Evolutionary conservation across 257 asterid species (phyloP), one percentile per base, ranked within the genome.

Genomic region (Lithospermum erythrorhizon): DNA sequence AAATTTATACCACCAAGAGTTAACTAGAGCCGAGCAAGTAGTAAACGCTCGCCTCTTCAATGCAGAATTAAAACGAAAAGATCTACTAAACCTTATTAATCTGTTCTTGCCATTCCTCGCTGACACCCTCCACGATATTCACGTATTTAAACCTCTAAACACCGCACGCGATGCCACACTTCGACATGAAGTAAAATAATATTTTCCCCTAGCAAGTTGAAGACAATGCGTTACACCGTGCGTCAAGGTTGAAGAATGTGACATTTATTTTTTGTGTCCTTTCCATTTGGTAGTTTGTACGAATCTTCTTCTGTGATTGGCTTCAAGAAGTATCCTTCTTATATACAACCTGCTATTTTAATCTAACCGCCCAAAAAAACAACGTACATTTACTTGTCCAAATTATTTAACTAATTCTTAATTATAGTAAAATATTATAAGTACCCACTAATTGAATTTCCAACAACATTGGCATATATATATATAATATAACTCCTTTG

Each of bases 201-300:
- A 49, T 65, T 57, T 59, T 48, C 20, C 53, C 60, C 63, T 5
- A 2, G 83, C 95, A 82, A 83, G 77, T 85, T 82, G 95, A 56
- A 1, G 73, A 67, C 73, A 74, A 78, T 72, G 84, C 82, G 45
- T 35, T 8, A 35, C 2, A 35, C 45, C 45, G 45, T 35, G 45
- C 45, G 77, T 79, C 74, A 41, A 75, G 72, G 37, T 56, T 76
- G 58, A 75, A 72, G 68, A 76, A 74, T 73, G 75, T n/a, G 61
- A 89, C 86, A 78, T 81, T 83, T 62, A 78, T 62, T 77, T 75
- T 79, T 68, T 61, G 70, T 83, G 87, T 78, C 85, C 60, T 78
- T 75, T 76, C 75, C 72, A 61, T 62, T 79, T 77, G 75, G 79
- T 74, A 61, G 27, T 2, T 60, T 67, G 55, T 65, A 62, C 78